A percentile compares a stretch with the other conserved stretches of the same genome.
Evolutionary conservation across 2,329 filamentous ascomycete species (phyloP).

Genomic region (Penicillium vulpinum): DNA sequence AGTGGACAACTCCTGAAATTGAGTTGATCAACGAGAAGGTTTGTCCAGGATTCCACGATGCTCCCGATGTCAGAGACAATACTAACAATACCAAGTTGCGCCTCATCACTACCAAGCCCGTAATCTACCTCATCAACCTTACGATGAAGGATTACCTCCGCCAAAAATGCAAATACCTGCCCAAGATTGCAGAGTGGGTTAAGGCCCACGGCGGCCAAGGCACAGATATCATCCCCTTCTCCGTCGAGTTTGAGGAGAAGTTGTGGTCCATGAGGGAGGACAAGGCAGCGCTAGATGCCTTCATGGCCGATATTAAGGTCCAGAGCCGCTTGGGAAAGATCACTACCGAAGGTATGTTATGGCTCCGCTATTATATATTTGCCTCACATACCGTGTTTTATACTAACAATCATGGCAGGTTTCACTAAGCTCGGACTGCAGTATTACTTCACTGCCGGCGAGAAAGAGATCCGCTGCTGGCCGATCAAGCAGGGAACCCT

Average conservation of each 20-base stretch:
- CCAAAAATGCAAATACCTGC: conserved; percentile 7
- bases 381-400: not conserved
- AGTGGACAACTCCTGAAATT: conserved; percentile 5
- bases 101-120: conserved; percentile 8
- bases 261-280: conserved; percentile 2
- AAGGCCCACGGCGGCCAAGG: conserved; percentile 5
- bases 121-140: conserved; percentile 8
- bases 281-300: conserved; percentile 1
- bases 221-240: conserved; percentile 6
- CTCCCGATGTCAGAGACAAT: not conserved
- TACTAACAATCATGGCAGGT: not conserved
- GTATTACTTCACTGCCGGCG: conserved; percentile 8
- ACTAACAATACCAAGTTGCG: not conserved
- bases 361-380: not conserved
- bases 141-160: conserved; percentile 9
- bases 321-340: conserved; percentile 1
- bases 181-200: conserved; percentile 7
- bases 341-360: not conserved
- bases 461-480: conserved; percentile 10
- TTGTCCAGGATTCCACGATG: not conserved
- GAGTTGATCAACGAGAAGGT: conserved; percentile 9
- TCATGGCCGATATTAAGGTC: not conserved
- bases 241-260: conserved; percentile 10
- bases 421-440: conserved; percentile 7
- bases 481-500: conserved; percentile 1